Base-by-base conservation (phyloP, 2,329 filamentous ascomycete species). In the Monosporascus sp. region DNA sequence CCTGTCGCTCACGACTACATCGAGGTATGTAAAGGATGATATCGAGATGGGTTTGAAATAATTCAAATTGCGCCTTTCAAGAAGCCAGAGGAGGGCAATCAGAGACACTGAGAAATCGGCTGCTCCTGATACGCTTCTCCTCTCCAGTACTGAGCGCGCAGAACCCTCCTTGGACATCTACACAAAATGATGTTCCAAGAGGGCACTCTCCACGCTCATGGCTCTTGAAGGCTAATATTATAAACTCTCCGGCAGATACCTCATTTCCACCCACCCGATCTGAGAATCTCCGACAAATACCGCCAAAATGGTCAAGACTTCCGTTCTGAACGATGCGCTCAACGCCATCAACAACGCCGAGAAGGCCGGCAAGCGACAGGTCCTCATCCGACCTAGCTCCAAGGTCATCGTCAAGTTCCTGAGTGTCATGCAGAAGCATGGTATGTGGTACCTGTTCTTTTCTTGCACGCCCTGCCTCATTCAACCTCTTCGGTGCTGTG, bases 351-450 rank as follows among this genome's bases (percentile, higher is more conserved):
- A 99, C 91, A 99, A 99, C 79, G 94, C 94, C 84, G 95, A 99
- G 86, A 97, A 99, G 89, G 83, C 89, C 69, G 94, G 94, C 82
- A 97, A 97, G 89, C 92, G 94, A 74, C 94, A 99, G 83, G 94
- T 97, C 74, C 73, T 99, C 76, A 97, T 99, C 84, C 87, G 92
- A 72, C 94, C 95, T 69, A 89, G 85, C 77, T 97, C 94, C 78
- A 99, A 99, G 89, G 94, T 99, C 83, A 99, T 99, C 71, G 81
- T 95, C 83, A 97, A 97, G 86, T 99, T 97, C 87, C 84, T 99
- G 74, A 84, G 84, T 74, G 93, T 97, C 77, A 99, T 99, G 94
- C 94, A 99, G 83, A 90, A 89, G 79, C 94, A 99, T 82, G 94
- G 94, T 97, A 94, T 64, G 91, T 66, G 89, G 27, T 39, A 38